Evolutionary conservation across 2,329 filamentous ascomycete species (phyloP), one percentile per base, ranked within the genome.

Genomic region (Nemania sp.): DNA sequence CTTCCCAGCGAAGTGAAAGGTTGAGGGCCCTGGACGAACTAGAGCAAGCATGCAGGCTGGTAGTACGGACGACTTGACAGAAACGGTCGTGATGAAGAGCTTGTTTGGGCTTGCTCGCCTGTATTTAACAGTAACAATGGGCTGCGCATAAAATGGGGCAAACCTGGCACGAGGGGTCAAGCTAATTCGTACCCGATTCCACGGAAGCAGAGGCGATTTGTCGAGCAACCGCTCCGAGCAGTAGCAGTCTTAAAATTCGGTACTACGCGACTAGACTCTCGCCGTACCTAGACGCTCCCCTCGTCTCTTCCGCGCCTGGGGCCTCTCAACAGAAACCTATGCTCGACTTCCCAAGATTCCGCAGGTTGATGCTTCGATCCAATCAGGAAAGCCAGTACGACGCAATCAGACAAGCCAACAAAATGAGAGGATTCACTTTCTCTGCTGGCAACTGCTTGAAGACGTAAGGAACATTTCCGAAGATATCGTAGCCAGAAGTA

Each of bases 21-120:
- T 66, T 64, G 71, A 68, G 62, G 70, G 66, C 62, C 66, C 68
- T 62, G 68, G 69, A 62, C 71, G 70, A 64, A 73, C 52, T 56
- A 70, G 64, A 72, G 73, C 73, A 73, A 75, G 70, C 72, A 71
- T 67, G 64, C 62, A 61, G 61, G 56, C 66, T 40, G 26, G 55
- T 57, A 62, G 62, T 45, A 56, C 49, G 45, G 52, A 53, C 60
- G 55, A 55, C 59, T 59, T 59, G 26, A 60, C 49, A 57, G 58
- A 48, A 54, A 59, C 42, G 56, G 55, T 54, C 59, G 52, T 61
- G 61, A 60, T 63, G 56, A 46, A 61, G 56, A 39, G 59, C 45
- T 42, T 55, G 49, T 56, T 56, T 59, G 60, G 52, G 56, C 61
- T 60, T 52, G 58, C 60, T 62, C 57, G 60, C 62, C 61, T 57